Evolutionary conservation across 129 eudicot species (phyloP), one percentile per base, ranked within the genome.

Genomic region (Tagetes erecta): DNA sequence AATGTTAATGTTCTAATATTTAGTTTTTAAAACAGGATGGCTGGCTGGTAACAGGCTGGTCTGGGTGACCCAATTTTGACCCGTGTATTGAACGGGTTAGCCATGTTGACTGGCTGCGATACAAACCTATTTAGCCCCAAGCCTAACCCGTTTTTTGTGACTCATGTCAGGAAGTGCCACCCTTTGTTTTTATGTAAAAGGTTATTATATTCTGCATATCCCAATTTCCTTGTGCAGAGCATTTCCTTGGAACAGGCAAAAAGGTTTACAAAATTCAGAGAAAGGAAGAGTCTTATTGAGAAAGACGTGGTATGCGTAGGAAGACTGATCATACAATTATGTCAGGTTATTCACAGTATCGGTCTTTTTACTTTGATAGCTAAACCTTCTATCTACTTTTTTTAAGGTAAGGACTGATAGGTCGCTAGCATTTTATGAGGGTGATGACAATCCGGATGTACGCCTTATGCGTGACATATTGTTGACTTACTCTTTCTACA

Each of bases 401-500:
- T 76, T 83, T 40, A 73, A 93, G 98, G 98, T 90, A 71, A 85
- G 98, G 82, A 94, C 97, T 42, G 98, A 94, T 83, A 86, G 98
- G 83, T 94, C 97, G 35, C 77, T 90, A 37, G 42, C 87, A 20
- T 94, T 88, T 84, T 90, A 90, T 76, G 98, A 94, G 60, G 97
- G 97, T 41, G 98, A 94, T 74, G 96, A 90, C 76, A 94, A 91
- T 83, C 91, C 96, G 14, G 82, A 94, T 71, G 96, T 94, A 31
- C 76, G 81, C 75, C 79, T 88, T 76, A 73, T 94, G 71, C 95
- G 72, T 55, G 96, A 90, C 78, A 90, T 93, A 64, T 86, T 90
- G 84, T 65, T 93, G 75, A 90, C 96, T 14, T 93, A 93, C 81
- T 90, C 98, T 5, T 94, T 90, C 78, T 90, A 88, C 91, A 90